Evolutionary conservation across 1,139 yeast genomes (phyloP).

Genomic region (Kluyveromyces marxianus): DNA sequence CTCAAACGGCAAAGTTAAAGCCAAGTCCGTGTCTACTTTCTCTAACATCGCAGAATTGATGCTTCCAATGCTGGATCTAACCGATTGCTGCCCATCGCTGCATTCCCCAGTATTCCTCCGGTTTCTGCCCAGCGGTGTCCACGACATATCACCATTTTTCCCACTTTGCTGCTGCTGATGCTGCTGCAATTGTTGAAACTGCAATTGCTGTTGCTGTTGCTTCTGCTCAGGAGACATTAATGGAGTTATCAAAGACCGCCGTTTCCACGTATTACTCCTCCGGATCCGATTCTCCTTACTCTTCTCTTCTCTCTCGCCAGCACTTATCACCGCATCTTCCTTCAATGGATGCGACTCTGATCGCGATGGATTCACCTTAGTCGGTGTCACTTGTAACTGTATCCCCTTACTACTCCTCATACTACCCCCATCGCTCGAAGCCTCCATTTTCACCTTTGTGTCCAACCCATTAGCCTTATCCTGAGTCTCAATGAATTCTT

Average conservation of each 20-base stretch:
- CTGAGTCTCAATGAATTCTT: conserved; percentile 1
- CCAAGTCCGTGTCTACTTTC: background rate
- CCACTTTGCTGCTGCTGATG: too few relatives aligned
- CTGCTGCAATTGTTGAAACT: background rate
- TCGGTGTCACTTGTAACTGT: conserved; percentile 8
- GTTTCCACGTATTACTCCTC: conserved; percentile 16
- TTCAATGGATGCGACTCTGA: conserved; percentile 9
- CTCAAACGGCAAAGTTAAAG: background rate
- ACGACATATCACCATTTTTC: background rate
- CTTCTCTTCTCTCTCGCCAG: background rate
- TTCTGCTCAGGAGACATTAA: conserved; percentile 18
- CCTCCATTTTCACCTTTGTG: background rate
- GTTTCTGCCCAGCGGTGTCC: conserved; percentile 13
- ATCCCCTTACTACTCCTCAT: background rate
- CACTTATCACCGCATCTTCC: background rate
- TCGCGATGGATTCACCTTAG: background rate
- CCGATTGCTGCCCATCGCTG: conserved; percentile 5
- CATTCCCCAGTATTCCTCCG: conserved; percentile 8
- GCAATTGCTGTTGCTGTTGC: background rate
- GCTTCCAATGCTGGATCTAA: conserved; percentile 11
- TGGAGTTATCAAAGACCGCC: conserved; percentile 28
- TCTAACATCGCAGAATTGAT: background rate
- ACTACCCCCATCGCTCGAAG: background rate
- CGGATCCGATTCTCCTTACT: background rate
- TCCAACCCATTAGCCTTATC: conserved; percentile 1